A percentile compares a stretch with the other conserved stretches of the same genome.
These are phyloP conservation scores for Erysiphe pulchra DNA, from an alignment of 2,329 filamentous ascomycete genomes.

Conservation along the genomic window DNA sequence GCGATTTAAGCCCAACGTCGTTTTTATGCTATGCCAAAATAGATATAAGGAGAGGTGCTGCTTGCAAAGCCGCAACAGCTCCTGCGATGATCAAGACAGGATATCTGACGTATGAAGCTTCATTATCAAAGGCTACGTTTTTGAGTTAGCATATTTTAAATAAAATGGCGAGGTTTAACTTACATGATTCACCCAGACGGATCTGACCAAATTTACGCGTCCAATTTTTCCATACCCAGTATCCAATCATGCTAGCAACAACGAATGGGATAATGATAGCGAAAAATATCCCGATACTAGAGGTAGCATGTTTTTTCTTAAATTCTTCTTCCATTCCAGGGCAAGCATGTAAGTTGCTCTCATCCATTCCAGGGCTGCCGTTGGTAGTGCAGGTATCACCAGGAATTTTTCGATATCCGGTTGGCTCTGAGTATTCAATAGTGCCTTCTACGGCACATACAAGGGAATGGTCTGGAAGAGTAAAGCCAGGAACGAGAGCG, in stretches of 20 bases:
- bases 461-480: constrained; percentile 31
- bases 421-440: constrained; percentile 61
- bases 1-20: constrained; percentile 23
- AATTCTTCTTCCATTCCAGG: constrained; percentile 64
- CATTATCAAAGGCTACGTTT: constrained; percentile 29
- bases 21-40: constrained; percentile 43
- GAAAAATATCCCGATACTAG: constrained; percentile 59
- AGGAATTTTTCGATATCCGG: constrained; percentile 72
- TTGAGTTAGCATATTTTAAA: background rate
- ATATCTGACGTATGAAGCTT: constrained; percentile 56
- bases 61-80: constrained; percentile 28
- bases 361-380: constrained; percentile 51
- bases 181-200: constrained; percentile 48
- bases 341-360: constrained; percentile 35
- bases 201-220: constrained; percentile 79
- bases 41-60: constrained; percentile 43
- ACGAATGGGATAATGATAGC: constrained; percentile 53
- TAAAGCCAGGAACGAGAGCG: constrained; percentile 44
- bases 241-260: constrained; percentile 47
- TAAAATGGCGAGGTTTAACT: constrained; percentile 1
- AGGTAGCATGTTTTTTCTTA: constrained; percentile 42
- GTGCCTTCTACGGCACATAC: constrained; percentile 34
- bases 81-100: constrained; percentile 52
- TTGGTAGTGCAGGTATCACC: constrained; percentile 48
- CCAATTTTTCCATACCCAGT: constrained; percentile 69